Evolutionary conservation across 257 asterid species (phyloP).

Genomic region (Catharanthus roseus): DNA sequence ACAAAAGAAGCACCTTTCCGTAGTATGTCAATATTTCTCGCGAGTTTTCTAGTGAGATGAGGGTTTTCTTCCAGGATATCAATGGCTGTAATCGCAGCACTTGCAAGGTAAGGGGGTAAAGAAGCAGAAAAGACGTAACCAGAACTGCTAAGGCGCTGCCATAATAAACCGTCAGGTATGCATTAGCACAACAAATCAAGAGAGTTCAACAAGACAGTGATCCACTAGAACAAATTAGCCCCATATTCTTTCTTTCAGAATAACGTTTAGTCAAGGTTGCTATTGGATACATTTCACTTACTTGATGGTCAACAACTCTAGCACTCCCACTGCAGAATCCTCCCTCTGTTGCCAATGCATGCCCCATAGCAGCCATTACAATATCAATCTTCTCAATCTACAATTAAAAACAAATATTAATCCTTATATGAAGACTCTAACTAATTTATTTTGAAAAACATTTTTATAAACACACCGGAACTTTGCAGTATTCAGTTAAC

Average conservation of each 20-base stretch:
- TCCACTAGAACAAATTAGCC: not conserved
- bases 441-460: constrained; percentile 18
- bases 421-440: constrained; percentile 14
- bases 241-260: not conserved
- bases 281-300: constrained; percentile 26
- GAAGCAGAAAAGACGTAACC: constrained; percentile 95
- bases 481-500: constrained; percentile 65
- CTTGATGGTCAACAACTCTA: constrained; percentile 94
- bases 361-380: constrained; percentile 91
- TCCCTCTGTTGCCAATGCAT: constrained; percentile 94
- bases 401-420: constrained; percentile 17
- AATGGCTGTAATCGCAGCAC: constrained; percentile 86
- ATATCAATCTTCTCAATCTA: constrained; percentile 91
- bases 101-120: constrained; percentile 91
- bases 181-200: not conserved
- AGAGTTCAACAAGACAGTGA: not conserved
- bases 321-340: constrained; percentile 96
- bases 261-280: not conserved
- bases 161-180: constrained; percentile 12
- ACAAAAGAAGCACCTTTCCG: constrained; percentile 39
- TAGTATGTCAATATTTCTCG: constrained; percentile 43
- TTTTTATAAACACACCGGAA: constrained; percentile 51
- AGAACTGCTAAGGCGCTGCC: constrained; percentile 89
- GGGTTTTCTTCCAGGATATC: constrained; percentile 78
- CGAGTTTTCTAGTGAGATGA: constrained; percentile 51